Conservation (phyloP, 2,329 filamentous ascomycete species). For the Penicillium thymicola region DNA sequence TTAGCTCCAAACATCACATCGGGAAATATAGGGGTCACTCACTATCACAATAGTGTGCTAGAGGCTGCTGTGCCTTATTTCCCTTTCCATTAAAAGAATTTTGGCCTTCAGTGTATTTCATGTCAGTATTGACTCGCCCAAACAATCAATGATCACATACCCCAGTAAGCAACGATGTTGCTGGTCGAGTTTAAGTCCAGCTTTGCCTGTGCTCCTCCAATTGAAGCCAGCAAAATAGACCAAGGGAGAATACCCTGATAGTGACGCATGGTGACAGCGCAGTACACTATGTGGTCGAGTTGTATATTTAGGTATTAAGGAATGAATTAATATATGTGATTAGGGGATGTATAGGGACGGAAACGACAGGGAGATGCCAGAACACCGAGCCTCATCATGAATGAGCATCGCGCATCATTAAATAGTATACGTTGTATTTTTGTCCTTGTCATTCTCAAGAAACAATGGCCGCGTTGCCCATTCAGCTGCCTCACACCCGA, state of each 20-base stretch:
- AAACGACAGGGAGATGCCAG: not conserved
- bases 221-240: constrained; percentile 28
- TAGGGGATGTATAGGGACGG: not conserved
- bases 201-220: constrained; percentile 37
- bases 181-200: constrained; percentile 45
- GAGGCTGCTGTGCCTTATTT: constrained; percentile 50
- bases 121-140: not conserved
- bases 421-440: constrained; percentile 13
- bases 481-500: constrained; percentile 9
- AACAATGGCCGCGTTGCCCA: constrained; percentile 14
- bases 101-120: constrained; percentile 45
- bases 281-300: not conserved
- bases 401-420: constrained; percentile 9
- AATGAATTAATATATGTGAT: constrained; percentile 1
- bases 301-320: constrained; percentile 15
- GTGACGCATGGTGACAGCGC: constrained; percentile 19
- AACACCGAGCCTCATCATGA: not conserved
- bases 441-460: constrained; percentile 11
- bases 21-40: constrained; percentile 23
- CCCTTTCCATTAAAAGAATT: constrained; percentile 56
- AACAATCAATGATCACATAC: constrained; percentile 16
- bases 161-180: constrained; percentile 68
- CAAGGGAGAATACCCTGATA: constrained; percentile 24
- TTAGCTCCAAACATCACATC: constrained; percentile 10
- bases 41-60: constrained; percentile 60